Percentiles rank a stretch among this genome's conserved stretches.
Evolutionary conservation across 768 basidiomycete species (phyloP).

Genomic region (Peribolospora baueri): DNA sequence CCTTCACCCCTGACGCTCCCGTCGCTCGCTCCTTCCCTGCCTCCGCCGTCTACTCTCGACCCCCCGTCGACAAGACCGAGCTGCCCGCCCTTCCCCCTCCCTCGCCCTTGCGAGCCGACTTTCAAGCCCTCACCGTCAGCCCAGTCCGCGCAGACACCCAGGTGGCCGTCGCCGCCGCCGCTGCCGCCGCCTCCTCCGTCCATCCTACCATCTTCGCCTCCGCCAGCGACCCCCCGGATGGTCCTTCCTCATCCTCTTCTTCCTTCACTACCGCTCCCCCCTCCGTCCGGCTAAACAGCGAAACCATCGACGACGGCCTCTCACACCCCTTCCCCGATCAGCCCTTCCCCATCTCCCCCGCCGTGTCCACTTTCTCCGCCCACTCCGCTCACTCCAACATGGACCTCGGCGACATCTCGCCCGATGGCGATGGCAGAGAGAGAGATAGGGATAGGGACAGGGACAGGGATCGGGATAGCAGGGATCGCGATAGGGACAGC

Average conservation of each 20-base stretch:
- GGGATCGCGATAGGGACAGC: background rate
- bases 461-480: background rate
- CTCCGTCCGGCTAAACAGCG: no score
- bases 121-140: constrained; percentile 4
- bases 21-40: background rate
- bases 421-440: background rate
- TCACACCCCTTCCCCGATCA: no score
- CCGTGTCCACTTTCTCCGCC: no score
- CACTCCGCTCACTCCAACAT: background rate
- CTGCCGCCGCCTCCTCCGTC: no score
- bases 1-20: background rate
- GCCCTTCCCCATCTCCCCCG: no score
- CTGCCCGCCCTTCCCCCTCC: background rate
- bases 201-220: no score
- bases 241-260: no score
- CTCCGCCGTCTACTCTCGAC: background rate
- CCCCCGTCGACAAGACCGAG: background rate
- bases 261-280: no score
- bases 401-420: background rate
- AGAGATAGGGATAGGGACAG: background rate
- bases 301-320: no score
- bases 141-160: background rate
- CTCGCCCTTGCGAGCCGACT: background rate
- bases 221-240: no score
- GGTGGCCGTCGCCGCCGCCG: no score